Base-by-base conservation (phyloP, 2,329 filamentous ascomycete genomes). In the Fusarium falciforme region DNA sequence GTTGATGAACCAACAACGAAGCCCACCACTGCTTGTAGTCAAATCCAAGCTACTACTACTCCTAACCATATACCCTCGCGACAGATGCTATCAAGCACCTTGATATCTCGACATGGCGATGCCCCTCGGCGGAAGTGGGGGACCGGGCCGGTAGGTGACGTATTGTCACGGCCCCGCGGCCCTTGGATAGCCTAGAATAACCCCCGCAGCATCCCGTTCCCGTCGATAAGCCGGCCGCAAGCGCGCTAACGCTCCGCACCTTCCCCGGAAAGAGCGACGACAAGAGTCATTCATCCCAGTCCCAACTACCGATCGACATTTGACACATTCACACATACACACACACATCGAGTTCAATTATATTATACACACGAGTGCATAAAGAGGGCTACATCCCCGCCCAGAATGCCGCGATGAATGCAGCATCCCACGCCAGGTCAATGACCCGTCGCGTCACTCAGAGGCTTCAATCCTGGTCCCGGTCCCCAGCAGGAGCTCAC, bases 381-480 rank as follows among this genome's bases (percentile, higher is more conserved):
- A 52, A 12, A 58, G 6, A 14, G 6, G 44, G 38, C 33, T 36
- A 14, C 35, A 9, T 12, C 35, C 36, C 36, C 58, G 29, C 38
- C 61, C 62, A 71, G 38, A 59, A 77, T 78, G 73, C 74, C 36
- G 67, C 66, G 59, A 79, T 79, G 78, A 79, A 71, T 71, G 40
- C 68, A 59, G 40, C 66, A 59, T 63, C 65, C 35, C 69, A 61
- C 38, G 47, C 76, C 52, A 70, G 74, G 73, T 74, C 64, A 71
- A 71, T 77, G 66, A 69, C 74, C 76, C 72, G 47, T 59, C 71
- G 67, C 61, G 70, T 71, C 68, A 70, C 71, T 63, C 66, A 38
- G 61, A 68, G 68, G 27, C 54, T 57, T 44, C 66, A 52, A 40
- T 62, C 67, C 33, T 64, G 36, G 58, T 55, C 44, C 33, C 61